Base-by-base conservation (phyloP, 163 green algal genomes). In the Scenedesmus sp. region DNA sequence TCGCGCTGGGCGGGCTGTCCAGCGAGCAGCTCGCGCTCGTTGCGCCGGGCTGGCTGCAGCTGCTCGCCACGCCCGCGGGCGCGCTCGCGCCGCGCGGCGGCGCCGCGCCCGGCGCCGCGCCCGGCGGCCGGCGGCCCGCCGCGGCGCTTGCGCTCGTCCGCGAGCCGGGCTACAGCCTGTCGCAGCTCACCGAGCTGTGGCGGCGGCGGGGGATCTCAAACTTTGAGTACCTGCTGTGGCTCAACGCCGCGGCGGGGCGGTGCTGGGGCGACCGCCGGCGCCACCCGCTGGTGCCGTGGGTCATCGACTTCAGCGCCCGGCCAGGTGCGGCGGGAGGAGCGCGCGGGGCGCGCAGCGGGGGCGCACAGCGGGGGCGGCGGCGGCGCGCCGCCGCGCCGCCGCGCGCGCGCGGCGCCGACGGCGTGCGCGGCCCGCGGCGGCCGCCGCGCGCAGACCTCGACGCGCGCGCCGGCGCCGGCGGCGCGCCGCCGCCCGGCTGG, bases 201-300 rank as follows among this genome's bases (percentile, higher is more conserved):
- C 74, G 63, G 26, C 20, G 14, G 26, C 50, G 74, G 7, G 17
- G 33, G 29, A 50, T 81, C 34, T 67, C 45, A 24, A 81, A 81
- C 39, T 34, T 75, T 22, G 48, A 81, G 50, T 81, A 81, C n/a
- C 34, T 81, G 63, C 22, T 81, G 60, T 81, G 74, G 74, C 44
- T 88, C 22, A 88, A 83, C 64, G 60, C 70, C 81, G 44, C 36
- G 53, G 80, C 76, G 20, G 81, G 84, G 15, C 66, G 84, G 24
- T 50, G 56, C 4, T 73, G 74, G 45, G 77, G 71, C 5, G 84
- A 88, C 77, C 64, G 75, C 31, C 48, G 14, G 42, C 42, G 79
- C 22, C 80, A 87, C 62, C 75, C 75, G 17, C 67, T 84, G 20
- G 39, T 87, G 28, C 84, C 84, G 2, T 88, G 84, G 84, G 84